These are phyloP conservation scores for Corinectria fuckeliana DNA, from an alignment of 2,329 filamentous ascomycete species.

Conservation along the genomic window DNA sequence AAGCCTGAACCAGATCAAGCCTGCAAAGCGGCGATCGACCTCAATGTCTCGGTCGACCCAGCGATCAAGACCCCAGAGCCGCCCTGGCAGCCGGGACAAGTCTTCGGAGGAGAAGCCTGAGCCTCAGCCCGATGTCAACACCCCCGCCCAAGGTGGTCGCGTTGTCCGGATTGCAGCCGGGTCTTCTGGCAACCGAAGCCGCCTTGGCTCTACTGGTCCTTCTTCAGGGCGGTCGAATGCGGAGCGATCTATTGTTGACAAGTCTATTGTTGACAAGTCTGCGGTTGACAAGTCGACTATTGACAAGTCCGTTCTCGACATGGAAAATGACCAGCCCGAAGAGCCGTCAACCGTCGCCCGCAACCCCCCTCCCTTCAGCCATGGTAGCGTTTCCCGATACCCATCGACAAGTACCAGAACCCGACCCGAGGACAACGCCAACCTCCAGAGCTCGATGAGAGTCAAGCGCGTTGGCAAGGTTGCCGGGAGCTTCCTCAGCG, in stretches of 20 bases:
- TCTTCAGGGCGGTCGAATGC: conserved; percentile 45
- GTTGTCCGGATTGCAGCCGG: conserved; percentile 62
- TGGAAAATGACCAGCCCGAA: conserved; percentile 55
- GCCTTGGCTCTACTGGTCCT: conserved; percentile 45
- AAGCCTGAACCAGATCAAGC: conserved; percentile 49
- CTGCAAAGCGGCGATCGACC: conserved; percentile 56
- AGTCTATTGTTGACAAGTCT: conserved; percentile 43
- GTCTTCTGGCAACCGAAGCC: conserved; percentile 55
- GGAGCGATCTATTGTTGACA: conserved; percentile 44
- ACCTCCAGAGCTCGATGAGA: conserved; percentile 75
- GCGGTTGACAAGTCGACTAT: too few species aligned
- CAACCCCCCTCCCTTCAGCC: conserved; percentile 53
- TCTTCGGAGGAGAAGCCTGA: conserved; percentile 49
- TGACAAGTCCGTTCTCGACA: conserved; percentile 47
- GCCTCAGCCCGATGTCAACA: conserved; percentile 55
- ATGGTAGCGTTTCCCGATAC: conserved; percentile 61
- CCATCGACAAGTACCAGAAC: conserved; percentile 56
- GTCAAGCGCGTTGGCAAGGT: conserved; percentile 79
- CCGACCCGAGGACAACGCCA: conserved; percentile 67
- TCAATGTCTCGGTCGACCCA: conserved; percentile 52
- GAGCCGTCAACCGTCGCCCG: conserved; percentile 56
- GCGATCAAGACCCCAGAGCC: conserved; percentile 43
- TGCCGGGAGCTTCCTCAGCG: conserved; percentile 79
- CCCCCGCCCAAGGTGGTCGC: conserved; percentile 57
- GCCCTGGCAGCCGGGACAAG: conserved; percentile 51